Evolutionary conservation across 78 protist genomes (phyloP).

Genomic region (Emiliania huxleyi): DNA sequence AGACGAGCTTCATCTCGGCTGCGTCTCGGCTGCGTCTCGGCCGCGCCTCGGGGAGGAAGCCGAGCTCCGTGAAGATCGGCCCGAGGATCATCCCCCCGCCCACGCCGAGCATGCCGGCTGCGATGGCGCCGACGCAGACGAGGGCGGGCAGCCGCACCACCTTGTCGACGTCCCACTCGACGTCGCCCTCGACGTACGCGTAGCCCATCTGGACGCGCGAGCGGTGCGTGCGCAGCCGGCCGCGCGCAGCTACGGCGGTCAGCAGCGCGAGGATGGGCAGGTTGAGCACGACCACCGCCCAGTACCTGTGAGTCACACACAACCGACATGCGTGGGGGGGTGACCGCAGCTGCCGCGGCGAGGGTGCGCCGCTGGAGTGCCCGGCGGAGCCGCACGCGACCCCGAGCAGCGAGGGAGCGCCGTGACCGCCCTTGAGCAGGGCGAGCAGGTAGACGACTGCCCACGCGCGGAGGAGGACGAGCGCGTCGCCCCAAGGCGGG

Average conservation of each 20-base stretch:
- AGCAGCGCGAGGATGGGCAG: not conserved
- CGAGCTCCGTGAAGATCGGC: slow-evolving; percentile 1
- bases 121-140: not conserved
- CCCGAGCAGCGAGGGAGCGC: not conserved
- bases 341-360: too few relatives aligned
- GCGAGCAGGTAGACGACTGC: not conserved
- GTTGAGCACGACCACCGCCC: not conserved
- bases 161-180: not conserved
- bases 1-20: too few relatives aligned
- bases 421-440: slow-evolving; percentile 20
- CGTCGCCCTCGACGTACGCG: not conserved
- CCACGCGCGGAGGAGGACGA: not conserved
- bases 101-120: slow-evolving; percentile 9
- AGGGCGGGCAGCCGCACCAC: not conserved
- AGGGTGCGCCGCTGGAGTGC: too few relatives aligned
- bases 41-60: not conserved
- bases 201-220: not conserved
- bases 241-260: not conserved
- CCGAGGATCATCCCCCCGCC: slow-evolving; percentile 16
- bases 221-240: not conserved
- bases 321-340: too few relatives aligned
- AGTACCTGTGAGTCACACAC: too few relatives aligned
- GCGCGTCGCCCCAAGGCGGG: not conserved
- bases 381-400: not conserved
- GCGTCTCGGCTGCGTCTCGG: too few relatives aligned